Evolutionary conservation across 164 flowering plant genomes (phyloP), one percentile per base, ranked within the genome.

Genomic region (Amborella trichopoda): DNA sequence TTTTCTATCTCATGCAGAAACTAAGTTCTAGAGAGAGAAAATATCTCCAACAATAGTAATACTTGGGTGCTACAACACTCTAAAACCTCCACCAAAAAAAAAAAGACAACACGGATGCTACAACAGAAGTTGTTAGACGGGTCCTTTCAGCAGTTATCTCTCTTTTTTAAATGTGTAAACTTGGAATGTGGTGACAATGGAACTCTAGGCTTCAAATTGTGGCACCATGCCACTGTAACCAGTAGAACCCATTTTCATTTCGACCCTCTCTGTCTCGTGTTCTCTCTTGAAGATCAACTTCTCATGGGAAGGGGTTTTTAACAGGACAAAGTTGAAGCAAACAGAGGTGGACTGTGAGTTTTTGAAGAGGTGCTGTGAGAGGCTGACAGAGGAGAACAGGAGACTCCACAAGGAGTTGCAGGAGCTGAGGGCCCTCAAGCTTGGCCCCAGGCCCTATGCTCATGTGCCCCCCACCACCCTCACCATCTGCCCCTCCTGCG

Each of bases 401-500:
- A 70, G 89, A 56, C 54, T 83, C 55, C 86, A 76, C 50, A 83
- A 80, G 45, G 94, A 83, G 53, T 82, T 81, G 21, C 76, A 69
- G 59, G 89, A 83, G 64, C 76, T 83, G 58, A 56, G 89, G 46
- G 80, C 94, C 32, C 69, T 83, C 37, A 83, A 81, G 53, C 74
- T 76, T 4, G 76, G 85, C 58, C 89, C 94, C 0, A 88, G 78
- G 53, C 61, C 76, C 59, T 80, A 80, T 78, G 76, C 74, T 82
- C 94, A 76, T 27, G 76, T 78, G 86, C 89, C 85, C 30, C 78
- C 89, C 5, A 81, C 89, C 13, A 83, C 89, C 32, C 83, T 83
- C 61, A 80, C 86, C 65, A 76, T 83, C 81, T 83, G 94, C 67
- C 83, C 94, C 0, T 83, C 94, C 19, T 83, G 94, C 58, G 89